A percentile compares a stretch with the other conserved stretches of the same genome.
phyloP scores from a whole-genome alignment of 306 rosid species.

The Prunus persica region Prunus_persica_NCBIv2 NC_034016.1:12312001-12312500 shows the following conservation, averaged over 20 bases:
- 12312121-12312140: not conserved
- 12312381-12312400: not conserved
- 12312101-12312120: not conserved
- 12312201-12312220: not conserved
- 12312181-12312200: not conserved
- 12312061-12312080: not conserved
- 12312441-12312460: not conserved
- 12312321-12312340: not conserved
- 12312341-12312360: not conserved
- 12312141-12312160: not conserved
- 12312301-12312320: not conserved
- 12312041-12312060: not conserved
- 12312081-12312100: not conserved
- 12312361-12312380: not conserved
- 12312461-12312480: constrained; percentile 2
- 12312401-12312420: not conserved
- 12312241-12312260: not conserved
- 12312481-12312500: not conserved
- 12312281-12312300: not conserved
- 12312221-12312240: not conserved
- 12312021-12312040: constrained; percentile 1
- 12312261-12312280: not conserved
- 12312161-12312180: not conserved
- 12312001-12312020: not conserved
- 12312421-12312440: not conserved